phyloP scores from a whole-genome alignment of 192 early-diverging fungal species.

The Dissophora globulifera region DNA sequence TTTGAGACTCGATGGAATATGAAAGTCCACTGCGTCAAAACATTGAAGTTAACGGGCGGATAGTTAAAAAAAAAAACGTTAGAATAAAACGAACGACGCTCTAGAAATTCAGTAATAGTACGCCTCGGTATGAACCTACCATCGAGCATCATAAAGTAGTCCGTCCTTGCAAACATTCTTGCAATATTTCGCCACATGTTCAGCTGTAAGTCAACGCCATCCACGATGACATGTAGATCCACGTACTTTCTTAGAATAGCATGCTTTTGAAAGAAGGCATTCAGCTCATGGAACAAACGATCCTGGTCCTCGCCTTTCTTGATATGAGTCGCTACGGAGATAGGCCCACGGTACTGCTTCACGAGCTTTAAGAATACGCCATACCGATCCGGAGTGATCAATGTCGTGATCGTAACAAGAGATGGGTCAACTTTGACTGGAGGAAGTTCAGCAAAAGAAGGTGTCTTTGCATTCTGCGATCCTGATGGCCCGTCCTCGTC shows the following conservation, averaged over 20 bases:
- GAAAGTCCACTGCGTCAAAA: slow-evolving; percentile 58
- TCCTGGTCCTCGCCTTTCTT: slow-evolving; percentile 58
- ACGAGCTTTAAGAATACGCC: slow-evolving; percentile 61
- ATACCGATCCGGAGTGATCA: slow-evolving; percentile 68
- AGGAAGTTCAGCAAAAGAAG: slow-evolving; percentile 6
- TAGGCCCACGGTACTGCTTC: slow-evolving; percentile 62
- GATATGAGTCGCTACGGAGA: slow-evolving; percentile 70
- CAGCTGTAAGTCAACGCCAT: slow-evolving; percentile 69
- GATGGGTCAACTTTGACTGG: slow-evolving; percentile 7
- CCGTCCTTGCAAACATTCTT: slow-evolving; percentile 69
- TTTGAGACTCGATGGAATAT: slow-evolving; percentile 64
- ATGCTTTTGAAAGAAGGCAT: slow-evolving; percentile 59
- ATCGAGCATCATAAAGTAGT: slow-evolving; percentile 72
- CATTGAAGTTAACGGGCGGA: no score
- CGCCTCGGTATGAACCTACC: slow-evolving; percentile 31
- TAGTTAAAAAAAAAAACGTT: no score
- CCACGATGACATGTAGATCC: slow-evolving; percentile 69
- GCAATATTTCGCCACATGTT: slow-evolving; percentile 75
- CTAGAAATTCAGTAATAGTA: no score
- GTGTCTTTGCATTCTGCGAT: background rate
- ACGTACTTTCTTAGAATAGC: slow-evolving; percentile 59
- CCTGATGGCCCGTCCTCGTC: slow-evolving; percentile 10
- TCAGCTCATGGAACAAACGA: slow-evolving; percentile 55
- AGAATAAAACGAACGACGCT: no score
- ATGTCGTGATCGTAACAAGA: slow-evolving; percentile 62